These are phyloP conservation scores for Mortierella alpina DNA, from an alignment of 192 early-diverging fungal genomes.

Conservation along the genomic window DNA sequence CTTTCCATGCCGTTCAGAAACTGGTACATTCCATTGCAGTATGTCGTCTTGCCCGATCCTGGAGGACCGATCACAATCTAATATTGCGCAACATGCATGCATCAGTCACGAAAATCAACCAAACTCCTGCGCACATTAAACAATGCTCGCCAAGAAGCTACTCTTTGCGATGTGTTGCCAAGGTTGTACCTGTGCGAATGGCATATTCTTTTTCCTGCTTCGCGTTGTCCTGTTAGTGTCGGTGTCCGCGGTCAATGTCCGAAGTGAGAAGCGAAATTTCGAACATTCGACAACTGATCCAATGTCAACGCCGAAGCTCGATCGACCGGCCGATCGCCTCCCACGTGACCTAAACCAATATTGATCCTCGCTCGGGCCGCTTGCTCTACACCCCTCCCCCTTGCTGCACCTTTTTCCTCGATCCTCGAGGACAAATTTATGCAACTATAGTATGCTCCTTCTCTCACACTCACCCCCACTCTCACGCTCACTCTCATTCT, in stretches of 20 bases:
- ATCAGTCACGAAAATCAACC: background rate
- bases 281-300: too few species aligned
- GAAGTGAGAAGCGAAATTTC: too few species aligned
- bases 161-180: background rate
- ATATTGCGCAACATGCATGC: background rate
- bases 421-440: background rate
- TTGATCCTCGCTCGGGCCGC: too few species aligned
- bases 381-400: too few species aligned
- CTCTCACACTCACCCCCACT: background rate
- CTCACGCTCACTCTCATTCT: background rate
- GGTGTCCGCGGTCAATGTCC: too few species aligned
- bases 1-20: slow-evolving; percentile 83
- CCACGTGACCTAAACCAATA: too few species aligned
- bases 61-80: slow-evolving; percentile 95
- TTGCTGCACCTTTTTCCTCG: background rate
- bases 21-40: slow-evolving; percentile 91
- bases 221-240: background rate
- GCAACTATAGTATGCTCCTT: too few species aligned
- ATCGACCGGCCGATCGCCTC: too few species aligned
- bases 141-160: too few species aligned
- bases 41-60: slow-evolving; percentile 96
- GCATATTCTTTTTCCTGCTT: slow-evolving; percentile 16
- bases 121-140: too few species aligned
- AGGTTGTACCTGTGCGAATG: slow-evolving; percentile 39
- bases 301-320: too few species aligned